phyloP scores from a whole-genome alignment of 2,329 filamentous ascomycete species.

The Lecanicillium sp. region DNA sequence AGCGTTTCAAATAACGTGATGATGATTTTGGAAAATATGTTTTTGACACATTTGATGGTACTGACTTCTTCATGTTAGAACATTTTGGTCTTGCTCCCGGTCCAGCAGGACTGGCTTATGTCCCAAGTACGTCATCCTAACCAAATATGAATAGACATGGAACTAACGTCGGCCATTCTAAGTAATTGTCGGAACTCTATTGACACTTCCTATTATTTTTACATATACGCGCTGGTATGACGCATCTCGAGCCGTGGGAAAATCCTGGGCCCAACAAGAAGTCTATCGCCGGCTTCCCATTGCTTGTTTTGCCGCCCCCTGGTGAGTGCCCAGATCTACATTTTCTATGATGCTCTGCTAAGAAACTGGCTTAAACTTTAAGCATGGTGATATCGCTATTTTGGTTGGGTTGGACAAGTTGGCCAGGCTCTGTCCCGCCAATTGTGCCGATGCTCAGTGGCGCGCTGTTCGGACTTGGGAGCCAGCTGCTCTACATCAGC shows the following conservation, averaged over 20 bases:
- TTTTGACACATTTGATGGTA: not conserved
- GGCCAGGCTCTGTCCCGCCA: constrained; percentile 19
- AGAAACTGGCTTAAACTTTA: constrained; percentile 23
- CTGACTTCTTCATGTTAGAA: constrained; percentile 9
- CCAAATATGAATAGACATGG: constrained; percentile 18
- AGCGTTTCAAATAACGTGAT: too few species aligned
- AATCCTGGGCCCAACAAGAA: constrained; percentile 22
- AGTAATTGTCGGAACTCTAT: constrained; percentile 18
- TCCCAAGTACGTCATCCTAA: constrained; percentile 34
- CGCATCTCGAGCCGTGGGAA: constrained; percentile 15
- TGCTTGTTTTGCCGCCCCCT: constrained; percentile 53
- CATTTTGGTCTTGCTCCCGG: constrained; percentile 37
- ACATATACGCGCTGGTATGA: constrained; percentile 21
- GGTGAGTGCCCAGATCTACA: constrained; percentile 43
- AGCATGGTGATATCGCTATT: constrained; percentile 49
- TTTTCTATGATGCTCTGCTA: constrained; percentile 24
- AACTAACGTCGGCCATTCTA: not conserved
- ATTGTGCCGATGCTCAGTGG: constrained; percentile 30
- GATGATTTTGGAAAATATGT: too few species aligned
- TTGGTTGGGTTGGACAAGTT: constrained; percentile 54
- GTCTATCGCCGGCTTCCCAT: constrained; percentile 29
- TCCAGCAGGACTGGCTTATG: constrained; percentile 37
- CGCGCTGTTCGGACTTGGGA: constrained; percentile 34
- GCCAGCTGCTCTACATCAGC: constrained; percentile 26
- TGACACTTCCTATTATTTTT: constrained; percentile 16